These are phyloP conservation scores for Blepharisma stoltei DNA, from an alignment of 73 alveolate species.

Conservation along the genomic window DNA sequence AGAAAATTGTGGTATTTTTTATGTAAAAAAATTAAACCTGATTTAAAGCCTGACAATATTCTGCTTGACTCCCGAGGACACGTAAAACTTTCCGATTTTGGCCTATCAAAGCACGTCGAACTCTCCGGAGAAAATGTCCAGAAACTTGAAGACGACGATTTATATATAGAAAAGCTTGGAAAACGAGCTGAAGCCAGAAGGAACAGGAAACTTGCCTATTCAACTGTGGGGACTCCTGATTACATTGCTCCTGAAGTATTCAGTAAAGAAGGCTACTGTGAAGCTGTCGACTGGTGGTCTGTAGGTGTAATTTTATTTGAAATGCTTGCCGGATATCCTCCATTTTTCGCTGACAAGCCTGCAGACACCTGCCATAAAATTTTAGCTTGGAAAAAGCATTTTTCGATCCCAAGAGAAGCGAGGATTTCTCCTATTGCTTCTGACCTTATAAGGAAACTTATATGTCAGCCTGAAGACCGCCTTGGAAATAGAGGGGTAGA, in stretches of 20 bases:
- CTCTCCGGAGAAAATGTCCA: slow-evolving; percentile 20
- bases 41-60: slow-evolving; percentile 84
- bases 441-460: slow-evolving; percentile 70
- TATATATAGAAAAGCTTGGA: not conserved
- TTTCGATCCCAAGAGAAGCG: slow-evolving; percentile 74
- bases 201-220: slow-evolving; percentile 43
- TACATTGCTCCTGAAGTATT: slow-evolving; percentile 98
- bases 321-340: slow-evolving; percentile 91
- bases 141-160: not conserved
- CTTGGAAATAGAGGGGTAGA: slow-evolving; percentile 77
- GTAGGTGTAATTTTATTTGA: slow-evolving; percentile 86
- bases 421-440: slow-evolving; percentile 74
- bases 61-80: slow-evolving; percentile 76
- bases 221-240: slow-evolving; percentile 96
- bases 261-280: slow-evolving; percentile 75
- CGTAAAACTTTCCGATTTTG: slow-evolving; percentile 65
- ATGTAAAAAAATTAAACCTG: too few relatives aligned
- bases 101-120: slow-evolving; percentile 51
- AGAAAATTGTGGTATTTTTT: too few relatives aligned
- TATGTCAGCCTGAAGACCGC: slow-evolving; percentile 68
- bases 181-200: slow-evolving; percentile 10
- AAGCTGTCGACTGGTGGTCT: slow-evolving; percentile 94
- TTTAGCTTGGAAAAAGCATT: slow-evolving; percentile 74
- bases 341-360: slow-evolving; percentile 82
- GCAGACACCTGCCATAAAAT: slow-evolving; percentile 80